Base-by-base conservation (phyloP, 2,329 filamentous ascomycete species). In the Neonectria hederae region DNA sequence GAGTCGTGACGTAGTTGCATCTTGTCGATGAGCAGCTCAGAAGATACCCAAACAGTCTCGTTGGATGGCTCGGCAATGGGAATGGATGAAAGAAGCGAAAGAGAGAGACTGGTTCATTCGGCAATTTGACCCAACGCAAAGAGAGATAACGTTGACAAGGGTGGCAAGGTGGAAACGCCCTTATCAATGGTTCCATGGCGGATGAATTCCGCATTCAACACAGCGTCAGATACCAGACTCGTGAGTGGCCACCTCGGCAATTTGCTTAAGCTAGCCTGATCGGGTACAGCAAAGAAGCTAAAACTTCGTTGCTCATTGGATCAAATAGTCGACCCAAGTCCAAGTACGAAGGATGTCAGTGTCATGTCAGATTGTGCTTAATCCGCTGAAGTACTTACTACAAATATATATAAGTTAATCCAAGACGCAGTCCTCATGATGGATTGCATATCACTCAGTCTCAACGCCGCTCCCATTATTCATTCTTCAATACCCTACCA, bases 191-290 rank as follows among this genome's bases (percentile, higher is more conserved):
- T 17, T 17, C 32, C 13, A 9, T 1, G 32, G 11, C 14, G 11
- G 32, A 35, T 17, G 32, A 35, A 35, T 4, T 35, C 32, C 32
- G 32, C 32, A 35, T 35, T 35, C 3, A 14, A 6, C 7, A 14
- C 5, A 17, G 32, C 11, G 32, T 17, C 13, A 35, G 32, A 35
- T 35, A 35, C 9, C 19, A 22, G 13, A 14, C 17, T 2, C 24
- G 13, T 53, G 26, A 72, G 55, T 72, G 65, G 69, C 24, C 40
- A 28, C 7, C 17, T 72, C 69, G 69, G 69, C 67, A 65, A 65
- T 38, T n/a, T 28, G 10, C 6, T 4, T 9, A 4, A 6, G 4
- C 32, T 35, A 35, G 32, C 45, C 17, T 48, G 13, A 17, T 17
- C 9, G n/a, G 26, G 43, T 26, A 9, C 26, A 4, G 43, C n/a